Evolutionary conservation across 208 protist species (phyloP).

Genomic region (Wallacemonas sp.): DNA sequence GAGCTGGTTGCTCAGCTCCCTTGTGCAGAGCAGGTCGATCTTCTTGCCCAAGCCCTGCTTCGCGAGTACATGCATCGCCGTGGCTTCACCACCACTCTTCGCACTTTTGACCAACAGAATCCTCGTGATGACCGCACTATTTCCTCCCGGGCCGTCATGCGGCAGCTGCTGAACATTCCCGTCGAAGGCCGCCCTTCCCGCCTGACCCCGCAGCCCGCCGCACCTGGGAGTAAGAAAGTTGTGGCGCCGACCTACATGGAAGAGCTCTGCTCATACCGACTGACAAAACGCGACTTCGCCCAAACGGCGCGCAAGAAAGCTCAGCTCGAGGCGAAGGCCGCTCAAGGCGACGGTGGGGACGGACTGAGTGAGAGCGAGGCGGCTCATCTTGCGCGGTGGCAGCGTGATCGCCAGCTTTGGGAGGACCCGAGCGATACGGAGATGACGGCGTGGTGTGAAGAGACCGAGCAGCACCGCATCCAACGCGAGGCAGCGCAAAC

Average conservation of each 20-base stretch:
- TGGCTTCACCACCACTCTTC: conserved; percentile 63
- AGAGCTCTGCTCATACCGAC: conserved; percentile 76
- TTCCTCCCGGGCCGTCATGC: conserved; percentile 72
- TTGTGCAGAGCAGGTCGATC: conserved; percentile 54
- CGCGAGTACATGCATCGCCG: conserved; percentile 87
- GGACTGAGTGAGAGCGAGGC: not conserved
- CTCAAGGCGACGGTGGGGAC: no score
- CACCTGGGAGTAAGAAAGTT: conserved; percentile 18
- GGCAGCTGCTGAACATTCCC: conserved; percentile 73
- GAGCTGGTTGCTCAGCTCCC: conserved; percentile 37
- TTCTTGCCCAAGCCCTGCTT: conserved; percentile 79
- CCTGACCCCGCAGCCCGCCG: conserved; percentile 16
- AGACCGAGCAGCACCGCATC: conserved; percentile 19
- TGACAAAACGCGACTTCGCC: conserved; percentile 50
- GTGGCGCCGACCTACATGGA: conserved; percentile 72
- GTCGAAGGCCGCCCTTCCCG: conserved; percentile 50
- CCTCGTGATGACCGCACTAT: conserved; percentile 71
- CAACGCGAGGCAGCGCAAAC: conserved; percentile 23
- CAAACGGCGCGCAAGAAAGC: not conserved
- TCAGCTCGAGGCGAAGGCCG: conserved; percentile 1
- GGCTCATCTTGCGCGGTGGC: not conserved
- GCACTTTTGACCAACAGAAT: conserved; percentile 69
- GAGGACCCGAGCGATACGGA: conserved; percentile 67
- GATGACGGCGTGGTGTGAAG: conserved; percentile 30
- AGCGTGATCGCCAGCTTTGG: not conserved